phyloP scores from a whole-genome alignment of 345 rosid species.

The Dimocarpus longan region DNA sequence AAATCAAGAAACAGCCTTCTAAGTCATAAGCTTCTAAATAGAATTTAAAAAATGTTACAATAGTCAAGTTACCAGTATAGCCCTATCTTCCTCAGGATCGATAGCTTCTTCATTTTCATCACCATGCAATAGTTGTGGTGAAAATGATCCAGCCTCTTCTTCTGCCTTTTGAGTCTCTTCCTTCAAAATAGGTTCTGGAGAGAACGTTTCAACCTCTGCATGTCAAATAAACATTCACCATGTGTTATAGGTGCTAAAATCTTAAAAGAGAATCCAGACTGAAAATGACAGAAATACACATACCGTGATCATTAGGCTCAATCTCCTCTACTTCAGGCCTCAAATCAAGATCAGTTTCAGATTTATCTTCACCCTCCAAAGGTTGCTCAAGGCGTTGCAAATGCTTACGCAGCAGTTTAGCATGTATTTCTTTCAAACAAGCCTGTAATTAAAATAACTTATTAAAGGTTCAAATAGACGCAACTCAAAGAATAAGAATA shows the following conservation, averaged over 20 bases:
- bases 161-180: slow-evolving; percentile 61
- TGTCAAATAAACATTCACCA: slow-evolving; percentile 17
- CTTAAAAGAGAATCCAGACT: slow-evolving; percentile 11
- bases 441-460: slow-evolving; percentile 54
- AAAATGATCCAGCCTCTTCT: slow-evolving; percentile 82
- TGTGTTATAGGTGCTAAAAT: slow-evolving; percentile 1
- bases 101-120: slow-evolving; percentile 86
- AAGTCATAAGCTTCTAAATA: neutral
- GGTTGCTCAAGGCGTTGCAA: slow-evolving; percentile 78
- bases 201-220: slow-evolving; percentile 56
- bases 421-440: slow-evolving; percentile 86
- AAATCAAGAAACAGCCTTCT: slow-evolving; percentile 9
- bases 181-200: slow-evolving; percentile 60
- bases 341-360: slow-evolving; percentile 38
- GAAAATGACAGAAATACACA: slow-evolving; percentile 8
- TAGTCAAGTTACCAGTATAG: slow-evolving; percentile 56
- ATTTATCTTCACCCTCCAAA: slow-evolving; percentile 47
- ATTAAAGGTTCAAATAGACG: slow-evolving; percentile 5
- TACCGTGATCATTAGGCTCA: slow-evolving; percentile 51
- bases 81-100: slow-evolving; percentile 94
- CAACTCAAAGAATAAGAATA: slow-evolving; percentile 11
- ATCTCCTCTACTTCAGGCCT: slow-evolving; percentile 51
- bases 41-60: neutral
- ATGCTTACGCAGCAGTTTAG: slow-evolving; percentile 78
- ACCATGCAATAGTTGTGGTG: slow-evolving; percentile 84